Base-by-base conservation (phyloP, 2,329 filamentous ascomycete genomes). In the Fusarium nanum region DNA sequence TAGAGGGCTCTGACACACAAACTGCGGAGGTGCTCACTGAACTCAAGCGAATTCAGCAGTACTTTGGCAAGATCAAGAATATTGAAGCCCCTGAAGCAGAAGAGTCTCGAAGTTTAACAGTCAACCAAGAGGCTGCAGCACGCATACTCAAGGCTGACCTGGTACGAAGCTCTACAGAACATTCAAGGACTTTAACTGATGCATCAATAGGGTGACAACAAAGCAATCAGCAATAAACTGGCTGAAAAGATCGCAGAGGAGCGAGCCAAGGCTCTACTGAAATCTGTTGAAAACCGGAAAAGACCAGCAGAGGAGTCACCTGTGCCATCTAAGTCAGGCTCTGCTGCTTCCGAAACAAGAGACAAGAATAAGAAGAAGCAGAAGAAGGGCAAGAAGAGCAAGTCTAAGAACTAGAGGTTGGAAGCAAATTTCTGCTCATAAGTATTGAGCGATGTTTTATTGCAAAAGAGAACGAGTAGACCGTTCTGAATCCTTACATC, bases 21-120 rank as follows among this genome's bases (percentile, higher is more conserved):
- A 86, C 92, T 55, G 95, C 98, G 78, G 87, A 93, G 28, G 89
- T 99, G 63, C 96, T 93, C 81, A 87, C 87, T 63, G 96, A 99
- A 83, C 87, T 99, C 68, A 91, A 89, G 62, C 90, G 96, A 60
- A 91, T 98, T 56, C 93, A 91, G 79, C 92, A 94, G 77, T 98
- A 98, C 80, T 97, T 97, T 81, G 89, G 88, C 64, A 99, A 98
- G 83, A 95, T 98, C 78, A 93, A 96, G 77, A 84, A 85, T 16
- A 87, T 89, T 5, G 94, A 98, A 80, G 86, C 84, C 9, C 87
- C 88, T 22, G 30, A 60, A 4, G 47, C 25, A 4, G 58, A 62
- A 28, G 85, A 86, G 6, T 84, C 88, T 75, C 85, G 86, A 32
- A 83, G 80, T 44, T 76, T 81, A 64, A 86, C 83, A 2, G 82